phyloP scores from a whole-genome alignment of 2,329 filamentous ascomycete species.

The Hypoxylon sp. region DNA sequence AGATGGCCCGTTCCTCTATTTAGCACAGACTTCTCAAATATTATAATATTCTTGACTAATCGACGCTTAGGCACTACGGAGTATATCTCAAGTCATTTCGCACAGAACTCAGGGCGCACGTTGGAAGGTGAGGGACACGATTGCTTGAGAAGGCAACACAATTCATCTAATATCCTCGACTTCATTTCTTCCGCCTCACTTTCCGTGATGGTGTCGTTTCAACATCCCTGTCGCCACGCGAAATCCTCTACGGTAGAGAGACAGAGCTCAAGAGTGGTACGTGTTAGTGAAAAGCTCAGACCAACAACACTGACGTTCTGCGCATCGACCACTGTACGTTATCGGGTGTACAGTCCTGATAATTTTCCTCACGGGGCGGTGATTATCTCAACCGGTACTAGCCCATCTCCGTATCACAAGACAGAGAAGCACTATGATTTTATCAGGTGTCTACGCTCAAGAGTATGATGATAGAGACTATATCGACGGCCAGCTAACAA shows the following conservation, averaged over 20 bases:
- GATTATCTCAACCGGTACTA: slow-evolving; percentile 1
- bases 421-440: slow-evolving; percentile 2
- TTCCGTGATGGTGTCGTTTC: slow-evolving; percentile 36
- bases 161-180: slow-evolving; percentile 8
- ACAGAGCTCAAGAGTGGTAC: slow-evolving; percentile 24
- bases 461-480: background rate
- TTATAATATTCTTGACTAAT: slow-evolving; percentile 1
- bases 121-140: background rate
- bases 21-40: background rate
- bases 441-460: slow-evolving; percentile 2
- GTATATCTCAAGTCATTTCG: background rate
- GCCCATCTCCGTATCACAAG: background rate
- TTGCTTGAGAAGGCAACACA: slow-evolving; percentile 4
- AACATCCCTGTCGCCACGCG: slow-evolving; percentile 39
- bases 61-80: background rate
- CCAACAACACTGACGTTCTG: slow-evolving; percentile 31
- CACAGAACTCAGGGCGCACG: slow-evolving; percentile 3
- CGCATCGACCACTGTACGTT: slow-evolving; percentile 2
- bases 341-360: slow-evolving; percentile 7
- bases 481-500: background rate
- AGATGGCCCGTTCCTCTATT: slow-evolving; percentile 15
- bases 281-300: slow-evolving; percentile 39
- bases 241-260: slow-evolving; percentile 18
- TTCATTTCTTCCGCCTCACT: slow-evolving; percentile 40
- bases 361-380: slow-evolving; percentile 6